Evolutionary conservation across 345 rosid genomes (phyloP).

Genomic region (Combretum micranthum): DNA sequence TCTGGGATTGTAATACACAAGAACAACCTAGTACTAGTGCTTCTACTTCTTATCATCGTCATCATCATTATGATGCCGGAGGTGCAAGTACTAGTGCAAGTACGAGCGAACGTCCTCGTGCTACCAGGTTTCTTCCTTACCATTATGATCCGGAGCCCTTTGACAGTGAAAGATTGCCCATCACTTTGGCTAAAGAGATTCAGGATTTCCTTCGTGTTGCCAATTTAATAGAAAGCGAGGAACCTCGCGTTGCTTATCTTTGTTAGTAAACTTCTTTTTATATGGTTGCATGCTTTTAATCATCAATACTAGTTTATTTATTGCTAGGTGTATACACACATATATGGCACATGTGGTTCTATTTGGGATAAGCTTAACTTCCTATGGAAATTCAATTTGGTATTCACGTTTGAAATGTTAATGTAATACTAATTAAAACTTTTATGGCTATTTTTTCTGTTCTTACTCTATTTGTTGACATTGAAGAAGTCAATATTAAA

Average conservation of each 20-base stretch:
- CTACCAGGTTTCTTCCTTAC: constrained; percentile 33
- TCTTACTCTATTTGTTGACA: no score
- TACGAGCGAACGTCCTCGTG: neutral
- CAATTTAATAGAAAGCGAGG: constrained; percentile 51
- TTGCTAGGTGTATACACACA: no score
- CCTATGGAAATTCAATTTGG: no score
- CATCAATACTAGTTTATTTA: neutral
- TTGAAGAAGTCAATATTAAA: no score
- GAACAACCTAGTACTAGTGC: no score
- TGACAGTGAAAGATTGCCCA: constrained; percentile 87
- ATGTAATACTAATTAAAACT: no score
- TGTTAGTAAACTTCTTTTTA: constrained; percentile 29
- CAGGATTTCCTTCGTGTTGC: constrained; percentile 88
- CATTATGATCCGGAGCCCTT: constrained; percentile 58
- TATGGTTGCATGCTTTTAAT: neutral
- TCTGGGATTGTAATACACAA: constrained; percentile 22
- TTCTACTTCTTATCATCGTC: no score
- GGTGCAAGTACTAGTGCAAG: constrained; percentile 19
- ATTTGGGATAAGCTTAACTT: no score
- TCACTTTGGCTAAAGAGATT: constrained; percentile 63
- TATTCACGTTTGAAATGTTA: no score
- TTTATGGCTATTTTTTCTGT: no score
- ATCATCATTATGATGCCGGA: no score
- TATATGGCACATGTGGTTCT: no score
- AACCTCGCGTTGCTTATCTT: constrained; percentile 81